Conservation (phyloP, 169 alveolate species). For the Eimeria falciformis region DNA sequence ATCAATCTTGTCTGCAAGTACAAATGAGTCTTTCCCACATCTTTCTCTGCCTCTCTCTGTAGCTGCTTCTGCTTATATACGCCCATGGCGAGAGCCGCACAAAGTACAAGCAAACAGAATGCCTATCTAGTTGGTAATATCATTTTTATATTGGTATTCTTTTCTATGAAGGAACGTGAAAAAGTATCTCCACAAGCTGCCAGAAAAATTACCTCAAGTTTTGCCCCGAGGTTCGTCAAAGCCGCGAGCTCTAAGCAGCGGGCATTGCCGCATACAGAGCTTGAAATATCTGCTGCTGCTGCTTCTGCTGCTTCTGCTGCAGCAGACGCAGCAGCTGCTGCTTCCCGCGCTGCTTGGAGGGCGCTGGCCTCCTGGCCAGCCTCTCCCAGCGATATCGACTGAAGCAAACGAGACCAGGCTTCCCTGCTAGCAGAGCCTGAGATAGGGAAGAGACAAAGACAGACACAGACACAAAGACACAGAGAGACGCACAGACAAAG, state of each 20-base stretch:
- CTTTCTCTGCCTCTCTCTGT: not conserved
- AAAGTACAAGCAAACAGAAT: not conserved
- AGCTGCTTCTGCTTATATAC: not conserved
- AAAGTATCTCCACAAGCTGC: not conserved
- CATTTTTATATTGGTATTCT: too few species aligned
- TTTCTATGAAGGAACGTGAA: not conserved
- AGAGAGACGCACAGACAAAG: not conserved
- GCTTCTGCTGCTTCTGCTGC: conserved; percentile 44
- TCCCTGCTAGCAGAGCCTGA: conserved; percentile 5
- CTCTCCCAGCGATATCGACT: conserved; percentile 13
- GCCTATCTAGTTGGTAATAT: too few species aligned
- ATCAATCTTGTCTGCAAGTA: too few species aligned
- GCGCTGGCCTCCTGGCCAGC: not conserved
- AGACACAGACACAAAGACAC: not conserved
- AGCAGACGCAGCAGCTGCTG: conserved; percentile 62
- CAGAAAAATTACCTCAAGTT: not conserved
- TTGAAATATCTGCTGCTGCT: not conserved
- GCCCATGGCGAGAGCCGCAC: not conserved
- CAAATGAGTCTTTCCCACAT: too few species aligned
- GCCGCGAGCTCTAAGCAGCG: conserved; percentile 30
- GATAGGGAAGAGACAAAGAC: too few species aligned
- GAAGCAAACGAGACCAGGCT: conserved; percentile 30
- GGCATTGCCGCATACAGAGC: not conserved
- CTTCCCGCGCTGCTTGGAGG: conserved; percentile 60
- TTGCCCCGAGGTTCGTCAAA: not conserved